phyloP scores from a whole-genome alignment of 116 monocot species.

The Phalaenopsis hybrid region DNA sequence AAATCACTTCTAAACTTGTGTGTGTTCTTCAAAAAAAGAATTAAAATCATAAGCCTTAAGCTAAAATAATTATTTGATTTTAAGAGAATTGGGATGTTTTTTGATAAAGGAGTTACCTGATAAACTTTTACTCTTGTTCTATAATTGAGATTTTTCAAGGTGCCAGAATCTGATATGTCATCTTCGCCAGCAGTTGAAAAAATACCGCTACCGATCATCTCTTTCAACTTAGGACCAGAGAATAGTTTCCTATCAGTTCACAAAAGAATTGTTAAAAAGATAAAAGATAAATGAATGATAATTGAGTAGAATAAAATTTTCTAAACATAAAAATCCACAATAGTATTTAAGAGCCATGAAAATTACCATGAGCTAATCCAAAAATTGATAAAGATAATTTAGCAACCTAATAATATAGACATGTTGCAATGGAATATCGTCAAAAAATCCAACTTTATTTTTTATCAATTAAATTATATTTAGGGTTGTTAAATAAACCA shows the following conservation, averaged over 20 bases:
- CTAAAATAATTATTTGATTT: not conserved
- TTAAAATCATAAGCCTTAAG: not conserved
- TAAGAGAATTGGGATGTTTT: not conserved
- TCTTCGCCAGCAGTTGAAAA: constrained; percentile 44
- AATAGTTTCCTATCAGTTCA: constrained; percentile 42
- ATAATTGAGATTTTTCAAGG: constrained; percentile 20
- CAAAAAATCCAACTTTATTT: not conserved
- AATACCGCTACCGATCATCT: constrained; percentile 76
- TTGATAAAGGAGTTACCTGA: constrained; percentile 22
- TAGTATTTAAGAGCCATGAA: not conserved
- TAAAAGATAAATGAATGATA: not conserved
- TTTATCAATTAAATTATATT: not conserved
- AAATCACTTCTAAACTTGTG: not conserved
- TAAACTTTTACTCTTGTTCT: constrained; percentile 31
- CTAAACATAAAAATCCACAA: not conserved
- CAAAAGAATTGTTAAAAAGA: constrained; percentile 8
- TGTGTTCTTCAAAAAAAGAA: not conserved
- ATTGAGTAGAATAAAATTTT: not conserved
- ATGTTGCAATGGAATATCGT: not conserved
- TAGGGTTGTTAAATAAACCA: not conserved
- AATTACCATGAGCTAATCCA: not conserved
- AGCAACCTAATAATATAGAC: not conserved
- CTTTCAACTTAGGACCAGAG: constrained; percentile 49
- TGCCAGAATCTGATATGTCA: constrained; percentile 23
- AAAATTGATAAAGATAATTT: not conserved